phyloP scores from a whole-genome alignment of 2,329 filamentous ascomycete species.

The Fusarium scirpi region DNA sequence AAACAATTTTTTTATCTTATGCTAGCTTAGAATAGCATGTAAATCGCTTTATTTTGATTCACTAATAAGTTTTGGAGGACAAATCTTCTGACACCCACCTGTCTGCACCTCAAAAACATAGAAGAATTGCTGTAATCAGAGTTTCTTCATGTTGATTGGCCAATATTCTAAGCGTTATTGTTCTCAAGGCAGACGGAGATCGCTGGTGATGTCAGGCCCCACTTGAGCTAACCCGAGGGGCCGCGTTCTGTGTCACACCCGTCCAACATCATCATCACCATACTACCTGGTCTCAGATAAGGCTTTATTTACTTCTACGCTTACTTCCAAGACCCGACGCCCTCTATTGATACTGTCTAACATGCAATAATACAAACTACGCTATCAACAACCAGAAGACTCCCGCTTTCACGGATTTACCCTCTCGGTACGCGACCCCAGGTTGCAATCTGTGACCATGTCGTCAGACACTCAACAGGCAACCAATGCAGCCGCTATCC shows the following conservation, averaged over 20 bases:
- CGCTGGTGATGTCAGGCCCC: slow-evolving; percentile 37
- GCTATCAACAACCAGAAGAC: not conserved
- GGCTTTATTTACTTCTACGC: not conserved
- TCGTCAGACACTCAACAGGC: slow-evolving; percentile 26
- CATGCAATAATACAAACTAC: slow-evolving; percentile 23
- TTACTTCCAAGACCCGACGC: not conserved
- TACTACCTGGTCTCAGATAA: slow-evolving; percentile 9
- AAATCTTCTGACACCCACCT: not conserved
- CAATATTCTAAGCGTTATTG: slow-evolving; percentile 1
- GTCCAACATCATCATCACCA: slow-evolving; percentile 29
- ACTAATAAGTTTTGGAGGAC: not conserved
- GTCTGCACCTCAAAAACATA: not conserved
- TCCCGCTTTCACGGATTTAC: not conserved
- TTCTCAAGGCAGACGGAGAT: slow-evolving; percentile 10
- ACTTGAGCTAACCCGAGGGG: slow-evolving; percentile 28
- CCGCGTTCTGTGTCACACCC: slow-evolving; percentile 18
- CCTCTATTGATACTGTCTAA: not conserved
- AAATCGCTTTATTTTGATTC: not conserved
- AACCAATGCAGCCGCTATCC: not conserved
- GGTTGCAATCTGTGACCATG: slow-evolving; percentile 22
- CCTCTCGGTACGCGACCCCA: slow-evolving; percentile 33
- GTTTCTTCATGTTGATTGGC: slow-evolving; percentile 17
- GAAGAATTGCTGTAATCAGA: not conserved
- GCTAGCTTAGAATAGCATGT: not conserved
- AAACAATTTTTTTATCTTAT: not conserved